phyloP scores from a whole-genome alignment of 345 rosid genomes.

The Eucalyptus dawsonii region DNA sequence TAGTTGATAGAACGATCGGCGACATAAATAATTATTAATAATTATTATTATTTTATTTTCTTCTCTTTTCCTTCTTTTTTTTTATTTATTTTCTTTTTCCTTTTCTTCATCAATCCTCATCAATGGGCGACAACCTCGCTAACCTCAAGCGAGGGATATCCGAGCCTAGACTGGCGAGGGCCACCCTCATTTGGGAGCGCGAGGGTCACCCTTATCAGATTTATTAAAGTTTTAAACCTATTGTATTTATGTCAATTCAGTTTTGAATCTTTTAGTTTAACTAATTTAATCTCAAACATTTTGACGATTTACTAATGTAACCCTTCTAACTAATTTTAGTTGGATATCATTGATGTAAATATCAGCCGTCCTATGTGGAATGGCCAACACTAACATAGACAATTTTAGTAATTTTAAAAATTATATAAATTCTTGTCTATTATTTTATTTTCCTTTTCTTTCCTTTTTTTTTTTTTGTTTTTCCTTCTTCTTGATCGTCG shows the following conservation, averaged over 20 bases:
- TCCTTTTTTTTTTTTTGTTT: not conserved
- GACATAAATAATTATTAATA: too few relatives aligned
- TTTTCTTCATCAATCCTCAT: too few relatives aligned
- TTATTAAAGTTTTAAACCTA: not conserved
- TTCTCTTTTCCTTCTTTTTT: not conserved
- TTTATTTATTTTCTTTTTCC: too few relatives aligned
- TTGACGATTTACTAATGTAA: not conserved
- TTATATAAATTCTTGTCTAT: not conserved
- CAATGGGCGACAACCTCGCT: too few relatives aligned
- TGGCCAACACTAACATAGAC: accelerated
- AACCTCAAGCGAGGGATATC: too few relatives aligned
- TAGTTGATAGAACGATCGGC: accelerated
- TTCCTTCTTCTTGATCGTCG: accelerated
- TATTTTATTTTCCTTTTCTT: accelerated
- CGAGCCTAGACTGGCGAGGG: too few relatives aligned
- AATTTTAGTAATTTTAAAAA: not conserved
- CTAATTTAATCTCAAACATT: not conserved
- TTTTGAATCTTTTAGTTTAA: not conserved
- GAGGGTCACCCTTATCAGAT: not conserved
- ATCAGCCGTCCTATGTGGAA: accelerated
- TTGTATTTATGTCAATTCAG: accelerated
- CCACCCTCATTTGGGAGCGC: accelerated
- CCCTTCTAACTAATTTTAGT: accelerated
- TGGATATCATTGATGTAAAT: not conserved
- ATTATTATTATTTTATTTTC: too few relatives aligned